Evolutionary conservation across 345 rosid genomes (phyloP), one percentile per base, ranked within the genome.

Genomic region (Litchi chinensis): DNA sequence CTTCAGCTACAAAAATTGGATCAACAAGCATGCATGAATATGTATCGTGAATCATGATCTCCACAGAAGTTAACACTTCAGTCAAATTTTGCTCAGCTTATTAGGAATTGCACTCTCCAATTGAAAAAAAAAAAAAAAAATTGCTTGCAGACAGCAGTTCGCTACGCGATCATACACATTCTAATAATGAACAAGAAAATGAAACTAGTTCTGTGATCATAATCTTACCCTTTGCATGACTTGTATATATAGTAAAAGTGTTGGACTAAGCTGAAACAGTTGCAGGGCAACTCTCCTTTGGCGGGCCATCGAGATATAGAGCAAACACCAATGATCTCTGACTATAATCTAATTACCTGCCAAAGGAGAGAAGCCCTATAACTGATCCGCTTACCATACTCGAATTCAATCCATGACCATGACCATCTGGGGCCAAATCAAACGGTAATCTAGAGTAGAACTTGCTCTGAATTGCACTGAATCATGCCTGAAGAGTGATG

Each of bases 261-360:
- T 41, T 41, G 6, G 9, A 52, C 10, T 83, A 90, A 92, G 91
- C 85, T 63, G 87, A 87, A 86, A 78, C 79, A 88, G 97, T 90
- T 76, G 59, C 68, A 89, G 98, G 95, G 97, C 95, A 93, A 93
- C 98, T 92, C 98, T 93, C 93, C 98, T 92, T 93, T 92, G 95
- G 98, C 93, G 59, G 84, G 81, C 82, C 80, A 77, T 68, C 1
- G 40, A 74, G 60, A 16, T 71, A 64, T 26, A 43, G 12, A 63
- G 13, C 8, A 44, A 28, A 70, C 3, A n/a, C 3, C 5, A 0
- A 22, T 22, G 66, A 71, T 66, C 48, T 40, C 4, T 48, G 0
- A 56, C 32, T 60, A 15, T 16, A 28, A 32, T 59, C 18, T 54
- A n/a, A 50, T 52, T 43, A 76, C 82, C 88, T 92, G 95, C 95